Base-by-base conservation (phyloP, 2,329 filamentous ascomycete genomes). In the Xylariaceae sp. region DNA sequence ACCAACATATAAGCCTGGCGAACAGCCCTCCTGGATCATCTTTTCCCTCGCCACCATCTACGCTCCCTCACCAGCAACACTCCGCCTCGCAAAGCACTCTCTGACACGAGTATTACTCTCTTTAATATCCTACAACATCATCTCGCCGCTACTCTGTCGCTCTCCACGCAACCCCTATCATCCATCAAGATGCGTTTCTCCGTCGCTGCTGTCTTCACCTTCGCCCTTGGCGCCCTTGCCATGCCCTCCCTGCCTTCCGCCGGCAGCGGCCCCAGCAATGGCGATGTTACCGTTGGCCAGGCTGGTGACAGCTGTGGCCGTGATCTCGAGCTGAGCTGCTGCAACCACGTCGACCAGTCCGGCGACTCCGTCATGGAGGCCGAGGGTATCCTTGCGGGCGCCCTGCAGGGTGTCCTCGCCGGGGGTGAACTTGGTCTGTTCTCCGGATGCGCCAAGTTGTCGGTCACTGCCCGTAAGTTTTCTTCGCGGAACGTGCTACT, bases 141-240 rank as follows among this genome's bases (percentile, higher is more conserved):
- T 47, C 32, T 32, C 19, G 13, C 15, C 22, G 8, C 21, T 13
- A 43, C 48, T 40, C 16, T n/a, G n/a, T n/a, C 54, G 16, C 36
- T 16, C 7, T 36, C 22, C 30, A n/a, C n/a, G n/a, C n/a, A 48
- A 37, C n/a, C 12, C 41, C 30, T 32, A n/a, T n/a, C 47, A 56
- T 51, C 21, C 55, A 42, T 62, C 67, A 74, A 72, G 53, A 76
- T 76, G 74, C 73, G 73, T 69, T 71, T 72, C 70, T 65, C 69
- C 50, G 50, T 70, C 57, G 65, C 66, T 51, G 55, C 70, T 55
- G 47, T 68, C 58, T 48, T 74, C 58, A 67, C 70, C 55, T 60
- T 69, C 60, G 68, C 72, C 63, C 61, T 69, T 49, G 65, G 70
- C 60, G 59, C 57, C 47, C 5, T 64, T 18, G 67, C 60, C 39